Base-by-base conservation (phyloP, 805 yeast genomes). In the Teunomyces barrocoloradensis region DNA sequence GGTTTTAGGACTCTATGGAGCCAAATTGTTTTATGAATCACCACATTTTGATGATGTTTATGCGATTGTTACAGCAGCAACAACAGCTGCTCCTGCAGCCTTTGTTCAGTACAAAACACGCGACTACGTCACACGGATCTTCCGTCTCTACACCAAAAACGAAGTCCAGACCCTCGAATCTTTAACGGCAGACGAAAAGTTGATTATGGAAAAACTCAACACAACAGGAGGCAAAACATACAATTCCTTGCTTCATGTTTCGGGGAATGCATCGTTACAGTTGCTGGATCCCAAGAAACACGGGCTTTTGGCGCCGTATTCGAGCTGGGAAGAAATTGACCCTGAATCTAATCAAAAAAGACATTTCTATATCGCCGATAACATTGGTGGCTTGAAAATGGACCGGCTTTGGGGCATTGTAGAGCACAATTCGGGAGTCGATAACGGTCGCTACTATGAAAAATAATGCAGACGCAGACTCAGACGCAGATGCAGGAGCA, bases 401-500 rank as follows among this genome's bases (percentile, higher is more conserved):
- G 94, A 88, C 57, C 69, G 96, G 46, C 66, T 88, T 4, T 85
- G 96, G 92, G 89, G 91, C 0, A 78, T 87, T n/a, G 80, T 85
- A 1, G 96, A 89, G 60, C 68, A 69, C 42, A 81, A 84, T 50
- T 71, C 81, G 41, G 88, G 84, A 0, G 69, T 86, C 9, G 77
- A 85, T 55, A 84, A 84, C 52, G 94, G 94, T 5, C 70, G 95
- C 29, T 50, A 43, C 21, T n/a, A 38, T 10, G 45, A 37, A 37
- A 20, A 23, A 27, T 37, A 37, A 32, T n/a, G 17, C 10, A 32
- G 18, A 32, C 27, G n/a, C n/a, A n/a, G n/a, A n/a, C 17, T 1
- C 17, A 15, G 17, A 15, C 17, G 27, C 11, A 32, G 10, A 13
- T 3, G 11, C 18, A 4, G 5, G 13, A 10, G 34, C 34, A 32